Conservation (phyloP, 495 filamentous ascomycete genomes). For the Xylaria grammica region DNA sequence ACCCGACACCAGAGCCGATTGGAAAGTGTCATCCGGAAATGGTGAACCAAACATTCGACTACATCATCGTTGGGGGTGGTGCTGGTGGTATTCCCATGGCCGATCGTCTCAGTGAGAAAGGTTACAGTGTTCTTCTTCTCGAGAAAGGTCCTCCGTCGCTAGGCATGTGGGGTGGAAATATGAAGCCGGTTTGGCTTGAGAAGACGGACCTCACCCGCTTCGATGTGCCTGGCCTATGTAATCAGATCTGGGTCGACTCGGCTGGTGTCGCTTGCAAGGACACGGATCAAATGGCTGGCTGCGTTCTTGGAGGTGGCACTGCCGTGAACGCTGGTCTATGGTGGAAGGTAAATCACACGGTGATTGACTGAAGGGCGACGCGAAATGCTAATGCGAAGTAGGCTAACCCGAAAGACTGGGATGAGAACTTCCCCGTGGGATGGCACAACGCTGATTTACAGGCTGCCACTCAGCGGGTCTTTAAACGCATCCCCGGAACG, state of each 20-base stretch:
- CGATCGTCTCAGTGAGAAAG: slow-evolving; percentile 73
- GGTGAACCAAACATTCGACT: slow-evolving; percentile 61
- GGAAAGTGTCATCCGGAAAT: slow-evolving; percentile 44
- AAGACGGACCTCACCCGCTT: slow-evolving; percentile 74
- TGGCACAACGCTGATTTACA: slow-evolving; percentile 72
- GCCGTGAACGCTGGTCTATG: slow-evolving; percentile 72
- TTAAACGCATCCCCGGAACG: slow-evolving; percentile 74
- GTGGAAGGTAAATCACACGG: slow-evolving; percentile 49
- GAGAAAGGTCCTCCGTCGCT: slow-evolving; percentile 70
- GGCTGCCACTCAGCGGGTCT: slow-evolving; percentile 65
- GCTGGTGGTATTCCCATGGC: slow-evolving; percentile 70
- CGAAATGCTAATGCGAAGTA: slow-evolving; percentile 21
- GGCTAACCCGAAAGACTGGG: slow-evolving; percentile 65
- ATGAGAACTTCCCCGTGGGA: slow-evolving; percentile 73
- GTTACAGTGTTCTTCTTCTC: slow-evolving; percentile 82
- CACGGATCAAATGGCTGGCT: slow-evolving; percentile 76
- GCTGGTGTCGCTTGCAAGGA: slow-evolving; percentile 70
- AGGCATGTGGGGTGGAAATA: slow-evolving; percentile 61
- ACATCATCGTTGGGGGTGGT: slow-evolving; percentile 70
- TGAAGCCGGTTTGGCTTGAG: slow-evolving; percentile 67
- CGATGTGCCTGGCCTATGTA: slow-evolving; percentile 80
- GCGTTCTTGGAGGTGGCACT: slow-evolving; percentile 77
- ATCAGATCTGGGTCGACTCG: slow-evolving; percentile 70
- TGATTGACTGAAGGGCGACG: not conserved
- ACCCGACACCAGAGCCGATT: slow-evolving; percentile 30